Base-by-base conservation (phyloP, 345 rosid species). In the Linum lewisii region DNA sequence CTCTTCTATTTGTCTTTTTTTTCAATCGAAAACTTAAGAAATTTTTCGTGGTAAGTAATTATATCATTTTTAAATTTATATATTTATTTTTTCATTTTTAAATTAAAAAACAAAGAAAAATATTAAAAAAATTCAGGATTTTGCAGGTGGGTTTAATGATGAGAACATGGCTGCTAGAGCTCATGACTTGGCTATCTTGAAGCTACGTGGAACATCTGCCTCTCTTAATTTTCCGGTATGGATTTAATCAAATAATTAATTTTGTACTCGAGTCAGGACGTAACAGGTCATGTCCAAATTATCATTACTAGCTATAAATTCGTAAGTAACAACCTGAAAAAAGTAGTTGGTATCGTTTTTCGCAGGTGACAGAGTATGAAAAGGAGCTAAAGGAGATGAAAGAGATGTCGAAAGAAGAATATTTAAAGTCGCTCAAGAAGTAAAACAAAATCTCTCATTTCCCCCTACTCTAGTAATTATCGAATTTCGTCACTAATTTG, bases 131-230 rank as follows among this genome's bases (percentile, higher is more conserved):
- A 4, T 29, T 29, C 50, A 58, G 21, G 14, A 2, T 49, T 32
- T 29, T 1, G 21, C 47, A 73, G 70, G 77, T 13, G 69, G 64
- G 69, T 65, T 64, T 62, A 59, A 49, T 1, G 18, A 62, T 2
- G 71, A 69, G 54, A 37, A 19, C 11, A 26, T 15, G 1, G 73
- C 71, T 3, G 63, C 73, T 24, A 54, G 63, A 24, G 68, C 68
- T 32, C 20, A 73, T 55, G 73, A 73, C 66, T 62, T 69, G 25
- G 71, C 55, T 26, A n/a, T 71, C 54, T 36, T 66, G 0, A 73
- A 73, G 61, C 13, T 62, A 19, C 22, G 55, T 54, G 65, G 68
- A 2, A 6, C 58, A 20, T 24, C 4, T 22, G 55, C 70, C 0
- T 6, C 6, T 0, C 22, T 63, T 21, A 69, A 73, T 51, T 65